phyloP scores from a whole-genome alignment of 1,284 basidiomycete species.

The Irpex rosettiformis region DNA sequence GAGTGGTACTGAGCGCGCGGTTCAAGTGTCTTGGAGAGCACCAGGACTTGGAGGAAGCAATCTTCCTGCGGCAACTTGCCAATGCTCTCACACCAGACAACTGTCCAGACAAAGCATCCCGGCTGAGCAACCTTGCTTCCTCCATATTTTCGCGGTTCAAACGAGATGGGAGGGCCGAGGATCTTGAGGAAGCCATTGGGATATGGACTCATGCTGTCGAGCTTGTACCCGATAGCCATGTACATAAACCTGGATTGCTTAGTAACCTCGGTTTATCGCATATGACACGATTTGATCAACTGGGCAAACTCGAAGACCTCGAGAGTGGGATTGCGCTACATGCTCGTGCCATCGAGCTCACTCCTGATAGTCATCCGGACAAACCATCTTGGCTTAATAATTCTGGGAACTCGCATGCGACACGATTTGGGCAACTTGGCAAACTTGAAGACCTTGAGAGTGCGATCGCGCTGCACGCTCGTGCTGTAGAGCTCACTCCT shows the following conservation, averaged over 20 bases:
- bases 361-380: neutral
- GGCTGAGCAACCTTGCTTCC: neutral
- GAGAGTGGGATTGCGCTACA: neutral
- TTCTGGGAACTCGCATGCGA: neutral
- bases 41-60: neutral
- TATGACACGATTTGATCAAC: neutral
- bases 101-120: neutral
- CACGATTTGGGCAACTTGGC: neutral
- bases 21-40: neutral
- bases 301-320: neutral
- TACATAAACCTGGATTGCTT: neutral
- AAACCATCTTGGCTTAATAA: neutral
- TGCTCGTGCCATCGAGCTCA: neutral
- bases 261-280: neutral
- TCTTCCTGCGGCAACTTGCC: neutral
- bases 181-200: neutral
- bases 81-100: neutral
- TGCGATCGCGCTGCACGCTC: neutral
- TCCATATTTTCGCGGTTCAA: neutral
- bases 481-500: neutral
- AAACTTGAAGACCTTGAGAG: neutral
- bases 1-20: neutral
- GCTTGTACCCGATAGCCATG: neutral
- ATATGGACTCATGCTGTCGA: neutral
- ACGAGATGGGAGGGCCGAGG: neutral